Percentiles rank a stretch among this genome's conserved stretches.
phyloP scores from a whole-genome alignment of 768 basidiomycete genomes.

The Mycena olivaceomarginata region DNA sequence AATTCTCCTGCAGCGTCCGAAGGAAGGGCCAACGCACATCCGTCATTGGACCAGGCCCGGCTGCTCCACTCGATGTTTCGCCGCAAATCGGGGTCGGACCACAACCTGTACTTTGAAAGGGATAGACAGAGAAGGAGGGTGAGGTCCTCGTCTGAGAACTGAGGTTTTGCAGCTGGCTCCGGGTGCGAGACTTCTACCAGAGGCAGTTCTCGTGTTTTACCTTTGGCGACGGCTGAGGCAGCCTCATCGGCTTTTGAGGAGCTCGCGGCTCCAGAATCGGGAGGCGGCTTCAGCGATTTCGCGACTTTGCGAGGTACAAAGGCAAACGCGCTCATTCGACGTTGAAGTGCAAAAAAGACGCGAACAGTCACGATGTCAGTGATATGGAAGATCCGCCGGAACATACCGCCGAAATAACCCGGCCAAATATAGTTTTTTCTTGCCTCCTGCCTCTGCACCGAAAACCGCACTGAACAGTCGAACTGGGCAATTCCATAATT shows the following conservation, averaged over 20 bases:
- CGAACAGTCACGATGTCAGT: too few species aligned
- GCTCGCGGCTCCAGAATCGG: not conserved
- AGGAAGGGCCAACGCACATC: slow-evolving; percentile 65
- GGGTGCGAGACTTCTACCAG: not conserved
- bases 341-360: too few species aligned
- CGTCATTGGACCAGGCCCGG: slow-evolving; percentile 51
- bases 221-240: slow-evolving; percentile 20
- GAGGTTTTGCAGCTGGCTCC: slow-evolving; percentile 42
- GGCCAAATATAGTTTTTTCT: too few species aligned
- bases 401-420: too few species aligned
- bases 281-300: slow-evolving; percentile 51
- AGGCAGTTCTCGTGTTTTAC: slow-evolving; percentile 49
- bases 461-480: too few species aligned
- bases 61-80: slow-evolving; percentile 65
- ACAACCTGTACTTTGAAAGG: slow-evolving; percentile 83
- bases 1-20: slow-evolving; percentile 34
- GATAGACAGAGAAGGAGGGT: slow-evolving; percentile 73
- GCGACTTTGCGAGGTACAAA: slow-evolving; percentile 70
- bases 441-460: too few species aligned
- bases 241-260: not conserved
- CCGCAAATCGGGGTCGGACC: slow-evolving; percentile 75
- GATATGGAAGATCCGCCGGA: too few species aligned
- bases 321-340: slow-evolving; percentile 56
- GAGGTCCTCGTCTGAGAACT: slow-evolving; percentile 64
- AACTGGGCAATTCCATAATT: too few species aligned